Conservation (phyloP, 306 rosid species). For the Quercus wislizeni region DNA sequence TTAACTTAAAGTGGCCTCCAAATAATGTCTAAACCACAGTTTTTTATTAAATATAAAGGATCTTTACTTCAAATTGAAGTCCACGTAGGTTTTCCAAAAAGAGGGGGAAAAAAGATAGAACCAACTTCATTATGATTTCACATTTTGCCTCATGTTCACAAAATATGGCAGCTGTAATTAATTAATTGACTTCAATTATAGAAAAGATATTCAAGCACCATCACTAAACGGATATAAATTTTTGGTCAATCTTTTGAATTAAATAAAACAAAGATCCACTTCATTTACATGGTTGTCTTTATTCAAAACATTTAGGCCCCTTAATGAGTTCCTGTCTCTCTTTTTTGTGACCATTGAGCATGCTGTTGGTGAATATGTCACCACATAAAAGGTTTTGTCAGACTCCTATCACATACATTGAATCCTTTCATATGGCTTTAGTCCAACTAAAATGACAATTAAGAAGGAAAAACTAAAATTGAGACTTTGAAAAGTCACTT, state of each 20-base stretch:
- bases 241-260: not conserved
- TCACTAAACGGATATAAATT: not conserved
- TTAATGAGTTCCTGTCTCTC: slow-evolving; percentile 10
- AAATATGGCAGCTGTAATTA: not conserved
- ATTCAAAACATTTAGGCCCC: slow-evolving; percentile 5
- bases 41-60: not conserved
- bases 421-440: not conserved
- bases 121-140: not conserved
- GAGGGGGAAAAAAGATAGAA: not conserved
- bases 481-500: slow-evolving; percentile 17
- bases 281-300: slow-evolving; percentile 8
- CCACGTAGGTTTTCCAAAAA: not conserved
- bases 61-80: not conserved
- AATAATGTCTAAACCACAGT: not conserved
- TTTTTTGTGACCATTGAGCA: slow-evolving; percentile 17
- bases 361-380: not conserved
- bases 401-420: not conserved
- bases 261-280: slow-evolving; percentile 2
- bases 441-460: not conserved
- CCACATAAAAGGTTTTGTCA: not conserved
- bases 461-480: not conserved
- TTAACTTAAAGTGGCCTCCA: not conserved
- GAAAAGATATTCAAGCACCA: not conserved
- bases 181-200: not conserved
- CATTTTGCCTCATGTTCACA: not conserved